phyloP scores from a whole-genome alignment of 495 filamentous ascomycete genomes.

The Penicillium maclennaniae region DNA sequence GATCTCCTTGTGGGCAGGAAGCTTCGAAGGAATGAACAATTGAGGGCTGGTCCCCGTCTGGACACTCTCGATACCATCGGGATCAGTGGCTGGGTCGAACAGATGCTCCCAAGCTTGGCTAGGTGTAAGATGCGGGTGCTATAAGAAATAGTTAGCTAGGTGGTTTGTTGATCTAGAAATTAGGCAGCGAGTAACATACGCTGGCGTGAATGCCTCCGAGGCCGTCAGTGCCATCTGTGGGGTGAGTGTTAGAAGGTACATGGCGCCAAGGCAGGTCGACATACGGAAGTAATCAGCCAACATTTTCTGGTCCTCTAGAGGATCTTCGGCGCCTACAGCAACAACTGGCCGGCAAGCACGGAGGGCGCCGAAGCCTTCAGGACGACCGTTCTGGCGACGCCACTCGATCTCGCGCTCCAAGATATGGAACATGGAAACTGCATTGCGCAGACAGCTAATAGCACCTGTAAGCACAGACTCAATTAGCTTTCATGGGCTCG shows the following conservation, averaged over 20 bases:
- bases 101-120: constrained; percentile 79
- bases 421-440: constrained; percentile 86
- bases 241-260: constrained; percentile 11
- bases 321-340: constrained; percentile 79
- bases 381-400: constrained; percentile 61
- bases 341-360: constrained; percentile 70
- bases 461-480: background rate
- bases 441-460: constrained; percentile 78
- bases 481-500: background rate
- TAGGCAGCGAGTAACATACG: constrained; percentile 43
- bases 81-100: constrained; percentile 54
- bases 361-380: constrained; percentile 66
- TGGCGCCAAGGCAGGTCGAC: background rate
- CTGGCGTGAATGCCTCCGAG: constrained; percentile 83
- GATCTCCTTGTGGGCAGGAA: constrained; percentile 76
- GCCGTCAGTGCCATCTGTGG: constrained; percentile 80
- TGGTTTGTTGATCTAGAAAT: background rate
- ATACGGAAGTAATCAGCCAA: constrained; percentile 90
- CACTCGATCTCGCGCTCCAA: constrained; percentile 86
- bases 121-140: constrained; percentile 87
- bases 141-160: background rate
- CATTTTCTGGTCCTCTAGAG: constrained; percentile 77
- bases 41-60: constrained; percentile 30
- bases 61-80: constrained; percentile 35
- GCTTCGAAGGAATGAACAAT: constrained; percentile 69